Base-by-base conservation (phyloP, 108 stramenopile genomes). In the Cyclotella kingstonii region DNA sequence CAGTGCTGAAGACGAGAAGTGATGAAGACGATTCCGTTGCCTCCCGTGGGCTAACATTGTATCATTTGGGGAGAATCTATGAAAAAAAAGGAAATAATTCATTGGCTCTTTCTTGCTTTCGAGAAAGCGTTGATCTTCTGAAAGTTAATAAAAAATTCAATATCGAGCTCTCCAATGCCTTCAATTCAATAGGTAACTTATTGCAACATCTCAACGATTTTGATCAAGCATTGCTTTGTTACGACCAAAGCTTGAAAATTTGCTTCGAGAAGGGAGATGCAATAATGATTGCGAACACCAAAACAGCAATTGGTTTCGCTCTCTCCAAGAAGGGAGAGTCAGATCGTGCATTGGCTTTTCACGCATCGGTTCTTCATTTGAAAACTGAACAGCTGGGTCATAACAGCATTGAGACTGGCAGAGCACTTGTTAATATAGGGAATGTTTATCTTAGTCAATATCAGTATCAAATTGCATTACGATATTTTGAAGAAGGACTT, bases 401-500 rank as follows among this genome's bases (percentile, higher is more conserved):
- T 21, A 45, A 69, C 19, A 58, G 43, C 29, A 35, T 56, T 34
- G 77, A 81, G 35, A 75, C 73, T 33, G 71, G 67, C n/a, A 62
- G 63, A 31, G 60, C 60, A 18, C 59, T 81, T 0, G 54, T 69
- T 19, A 75, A 81, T 40, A 48, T 81, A 17, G 79, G 79, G 9
- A 76, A 77, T 47, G 66, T 63, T 14, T 77, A 68, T 38, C 35
- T 77, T 25, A 48, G 39, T 36, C 42, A 71, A 60, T 40, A 60
- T 9, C 19, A 45, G 17, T 36, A 64, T 47, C 5, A 15, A 9
- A 27, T 15, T 19, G 68, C 69, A 1, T 31, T 57, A 52, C 47
- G 30, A 44, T 76, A 67, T 39, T 73, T 61, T 76, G 56, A 82
- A 82, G 66, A 66, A 80, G 84, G 80, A 74, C 51, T 62, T 11